Evolutionary conservation across 441 rosid species (phyloP), one percentile per base, ranked within the genome.

Genomic region (Populus hybrid): DNA sequence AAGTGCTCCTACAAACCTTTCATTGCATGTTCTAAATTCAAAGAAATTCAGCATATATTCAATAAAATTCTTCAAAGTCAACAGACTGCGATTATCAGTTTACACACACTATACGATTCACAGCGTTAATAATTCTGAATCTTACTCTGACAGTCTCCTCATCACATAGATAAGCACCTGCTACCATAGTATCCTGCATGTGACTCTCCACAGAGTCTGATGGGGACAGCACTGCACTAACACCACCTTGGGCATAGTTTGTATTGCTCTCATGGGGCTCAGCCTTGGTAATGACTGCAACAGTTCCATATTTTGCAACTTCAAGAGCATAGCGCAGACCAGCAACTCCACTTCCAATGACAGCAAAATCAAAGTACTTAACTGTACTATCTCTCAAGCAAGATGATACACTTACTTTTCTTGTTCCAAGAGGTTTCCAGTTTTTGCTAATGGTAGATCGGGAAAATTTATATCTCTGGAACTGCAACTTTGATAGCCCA

Each of bases 211-310:
- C 98, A 64, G 99, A 95, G 85, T 95, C 99, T 69, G 85, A 82
- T 77, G 97, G 97, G 72, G 97, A 95, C 79, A 95, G 79, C 35
- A 94, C 99, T 0, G 99, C 99, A 81, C 98, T 95, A 78, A 94
- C 97, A 70, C 99, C 99, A 32, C 98, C 99, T 87, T 94, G 99
- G 67, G 98, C 98, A 86, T 95, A 95, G 86, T 90, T 94, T 73
- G 99, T 95, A 87, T 91, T 94, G 86, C 98, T 88, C 85, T 94
- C 98, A 78, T 94, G 95, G 83, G 97, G 98, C 87, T 95, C 98
- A 10, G 94, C 99, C 87, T 95, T 95, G 12, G 98, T 95, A 66
- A 94, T 91, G 70, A 95, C 90, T 0, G 98, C 98, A 26, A 94
- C 99, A 18, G 95, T 86, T 78, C 98, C 99, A 82, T 83, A 87